A percentile compares a stretch with the other conserved stretches of the same genome.
Conservation (phyloP, 1,284 basidiomycete genomes). For the Neolentinus lepideus region DNA sequence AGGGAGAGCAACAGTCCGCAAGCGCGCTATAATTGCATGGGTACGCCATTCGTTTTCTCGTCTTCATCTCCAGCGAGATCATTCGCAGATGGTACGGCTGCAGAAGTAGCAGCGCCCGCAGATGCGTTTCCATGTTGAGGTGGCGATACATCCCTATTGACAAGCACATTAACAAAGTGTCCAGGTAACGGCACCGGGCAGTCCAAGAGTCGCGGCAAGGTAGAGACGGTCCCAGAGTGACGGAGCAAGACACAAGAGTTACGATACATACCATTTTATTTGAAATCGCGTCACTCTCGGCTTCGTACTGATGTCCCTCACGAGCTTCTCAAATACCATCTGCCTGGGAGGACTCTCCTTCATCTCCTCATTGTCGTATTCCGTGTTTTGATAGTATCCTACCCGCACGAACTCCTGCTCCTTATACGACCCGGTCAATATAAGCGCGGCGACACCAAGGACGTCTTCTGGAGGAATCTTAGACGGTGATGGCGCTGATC, state of each 20-base stretch:
- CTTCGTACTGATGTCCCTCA: slow-evolving; percentile 87
- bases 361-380: slow-evolving; percentile 93
- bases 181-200: background rate
- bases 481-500: slow-evolving; percentile 59
- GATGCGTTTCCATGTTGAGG: slow-evolving; percentile 40
- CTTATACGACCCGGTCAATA: slow-evolving; percentile 84
- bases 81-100: slow-evolving; percentile 74
- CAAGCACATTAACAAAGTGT: background rate
- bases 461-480: slow-evolving; percentile 82
- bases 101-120: slow-evolving; percentile 66
- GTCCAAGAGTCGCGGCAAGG: background rate
- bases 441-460: slow-evolving; percentile 86
- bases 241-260: background rate
- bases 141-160: slow-evolving; percentile 62
- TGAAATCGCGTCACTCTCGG: slow-evolving; percentile 91
- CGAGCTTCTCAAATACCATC: slow-evolving; percentile 74
- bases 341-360: slow-evolving; percentile 62
- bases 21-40: background rate
- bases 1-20: too few relatives aligned
- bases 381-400: slow-evolving; percentile 99
- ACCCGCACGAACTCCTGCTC: slow-evolving; percentile 98
- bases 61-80: slow-evolving; percentile 42
- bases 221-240: background rate
- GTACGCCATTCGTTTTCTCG: slow-evolving; percentile 5
- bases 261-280: slow-evolving; percentile 66